These are phyloP conservation scores for Microsporum ferrugineum DNA, from an alignment of 2,329 filamentous ascomycete genomes.

Conservation along the genomic window DNA sequence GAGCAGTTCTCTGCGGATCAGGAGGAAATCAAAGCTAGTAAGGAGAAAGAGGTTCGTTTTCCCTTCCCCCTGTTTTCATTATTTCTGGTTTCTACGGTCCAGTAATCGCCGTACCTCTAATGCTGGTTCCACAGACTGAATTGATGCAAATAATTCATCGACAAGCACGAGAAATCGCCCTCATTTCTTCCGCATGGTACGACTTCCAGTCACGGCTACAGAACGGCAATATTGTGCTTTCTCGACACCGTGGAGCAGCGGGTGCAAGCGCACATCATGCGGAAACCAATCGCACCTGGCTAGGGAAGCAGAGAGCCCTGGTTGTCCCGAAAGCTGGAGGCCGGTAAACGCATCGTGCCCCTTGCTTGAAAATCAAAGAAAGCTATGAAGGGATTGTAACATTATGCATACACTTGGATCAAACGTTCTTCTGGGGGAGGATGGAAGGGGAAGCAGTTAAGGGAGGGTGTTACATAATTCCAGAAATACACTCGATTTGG, in stretches of 20 bases:
- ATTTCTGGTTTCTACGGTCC: background rate
- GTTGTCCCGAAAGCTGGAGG: conserved; percentile 23
- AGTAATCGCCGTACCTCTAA: background rate
- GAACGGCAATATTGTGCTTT: conserved; percentile 32
- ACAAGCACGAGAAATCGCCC: conserved; percentile 33
- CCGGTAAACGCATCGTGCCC: background rate
- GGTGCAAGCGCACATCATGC: conserved; percentile 21
- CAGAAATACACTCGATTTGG: background rate
- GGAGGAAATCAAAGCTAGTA: conserved; percentile 28
- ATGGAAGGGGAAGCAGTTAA: background rate
- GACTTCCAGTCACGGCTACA: conserved; percentile 36
- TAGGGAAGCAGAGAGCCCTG: conserved; percentile 34
- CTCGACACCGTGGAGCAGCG: conserved; percentile 28
- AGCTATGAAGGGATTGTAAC: background rate
- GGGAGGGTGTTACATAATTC: background rate
- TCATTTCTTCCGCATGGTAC: conserved; percentile 39
- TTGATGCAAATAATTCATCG: conserved; percentile 31
- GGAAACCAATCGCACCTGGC: conserved; percentile 34
- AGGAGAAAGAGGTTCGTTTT: conserved; percentile 30
- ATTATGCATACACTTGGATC: conserved; percentile 1
- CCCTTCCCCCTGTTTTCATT: background rate
- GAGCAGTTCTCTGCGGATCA: conserved; percentile 29
- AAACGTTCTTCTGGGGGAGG: background rate
- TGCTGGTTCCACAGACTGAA: conserved; percentile 23
- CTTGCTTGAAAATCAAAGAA: background rate